Evolutionary conservation across 2,329 filamentous ascomycete species (phyloP).

Genomic region (Gaeumannomyces sp.): DNA sequence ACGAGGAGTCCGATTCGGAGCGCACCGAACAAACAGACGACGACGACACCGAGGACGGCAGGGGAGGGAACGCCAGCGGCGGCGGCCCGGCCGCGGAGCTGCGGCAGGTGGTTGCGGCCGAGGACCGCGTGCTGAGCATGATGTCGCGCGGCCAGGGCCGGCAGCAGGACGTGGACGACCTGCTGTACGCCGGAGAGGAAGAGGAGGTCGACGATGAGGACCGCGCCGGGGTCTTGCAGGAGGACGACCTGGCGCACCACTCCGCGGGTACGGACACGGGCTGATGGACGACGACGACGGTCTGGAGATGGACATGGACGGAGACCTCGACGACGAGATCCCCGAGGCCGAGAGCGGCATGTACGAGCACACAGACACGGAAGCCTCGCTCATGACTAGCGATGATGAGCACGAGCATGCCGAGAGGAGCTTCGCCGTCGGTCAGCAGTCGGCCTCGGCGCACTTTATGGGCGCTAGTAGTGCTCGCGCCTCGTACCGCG

Average conservation of each 20-base stretch:
- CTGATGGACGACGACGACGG: slow-evolving; percentile 20
- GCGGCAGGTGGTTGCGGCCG: slow-evolving; percentile 47
- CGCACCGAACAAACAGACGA: slow-evolving; percentile 32
- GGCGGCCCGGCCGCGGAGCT: slow-evolving; percentile 30
- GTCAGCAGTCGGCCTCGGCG: slow-evolving; percentile 11
- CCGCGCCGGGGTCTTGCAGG: slow-evolving; percentile 54
- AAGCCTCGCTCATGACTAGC: slow-evolving; percentile 53
- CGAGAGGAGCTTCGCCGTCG: slow-evolving; percentile 23
- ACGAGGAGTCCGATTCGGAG: slow-evolving; percentile 34
- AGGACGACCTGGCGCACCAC: slow-evolving; percentile 47
- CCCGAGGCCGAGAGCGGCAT: slow-evolving; percentile 56
- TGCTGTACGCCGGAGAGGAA: slow-evolving; percentile 48
- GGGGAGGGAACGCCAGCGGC: slow-evolving; percentile 28
- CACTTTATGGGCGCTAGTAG: slow-evolving; percentile 13
- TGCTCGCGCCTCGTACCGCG: slow-evolving; percentile 4
- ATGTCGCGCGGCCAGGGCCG: slow-evolving; percentile 41
- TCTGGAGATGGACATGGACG: slow-evolving; percentile 52
- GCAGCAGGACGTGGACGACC: slow-evolving; percentile 34
- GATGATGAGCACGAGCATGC: slow-evolving; percentile 23
- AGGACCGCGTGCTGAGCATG: slow-evolving; percentile 57
- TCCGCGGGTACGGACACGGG: slow-evolving; percentile 2
- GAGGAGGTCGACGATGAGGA: slow-evolving; percentile 50
- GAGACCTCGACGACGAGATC: slow-evolving; percentile 66
- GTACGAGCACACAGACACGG: slow-evolving; percentile 75
- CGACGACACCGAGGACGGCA: slow-evolving; percentile 33